These are phyloP conservation scores for Podospora fimiseda DNA, from an alignment of 495 filamentous ascomycete genomes.

Conservation along the genomic window DNA sequence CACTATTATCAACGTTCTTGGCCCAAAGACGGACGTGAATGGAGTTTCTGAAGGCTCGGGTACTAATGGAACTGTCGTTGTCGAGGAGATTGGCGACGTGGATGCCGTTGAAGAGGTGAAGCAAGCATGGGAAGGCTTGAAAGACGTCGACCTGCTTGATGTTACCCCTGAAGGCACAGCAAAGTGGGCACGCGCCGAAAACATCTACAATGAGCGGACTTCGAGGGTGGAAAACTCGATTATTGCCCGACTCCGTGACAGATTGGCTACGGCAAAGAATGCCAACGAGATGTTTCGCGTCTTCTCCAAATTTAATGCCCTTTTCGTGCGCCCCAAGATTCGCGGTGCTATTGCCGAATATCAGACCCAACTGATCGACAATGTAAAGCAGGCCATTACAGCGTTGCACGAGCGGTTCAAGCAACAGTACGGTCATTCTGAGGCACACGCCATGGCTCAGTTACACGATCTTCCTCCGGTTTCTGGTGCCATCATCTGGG, in stretches of 20 bases:
- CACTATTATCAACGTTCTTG: slow-evolving; percentile 91
- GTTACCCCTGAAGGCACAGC: slow-evolving; percentile 81
- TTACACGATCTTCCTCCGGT: slow-evolving; percentile 91
- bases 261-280: slow-evolving; percentile 87
- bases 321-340: slow-evolving; percentile 96
- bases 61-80: slow-evolving; percentile 58
- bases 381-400: slow-evolving; percentile 90
- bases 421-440: slow-evolving; percentile 95
- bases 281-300: slow-evolving; percentile 99
- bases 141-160: slow-evolving; percentile 91
- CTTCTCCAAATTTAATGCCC: slow-evolving; percentile 98
- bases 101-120: slow-evolving; percentile 96
- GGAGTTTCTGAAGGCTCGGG: slow-evolving; percentile 43
- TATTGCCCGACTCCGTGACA: slow-evolving; percentile 87
- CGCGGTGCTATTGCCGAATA: slow-evolving; percentile 96
- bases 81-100: slow-evolving; percentile 93
- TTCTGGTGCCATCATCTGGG: slow-evolving; percentile 95
- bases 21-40: slow-evolving; percentile 56
- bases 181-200: slow-evolving; percentile 86
- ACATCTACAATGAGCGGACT: slow-evolving; percentile 92
- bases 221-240: slow-evolving; percentile 97
- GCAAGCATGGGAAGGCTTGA: slow-evolving; percentile 86
- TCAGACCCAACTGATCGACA: slow-evolving; percentile 93
- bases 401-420: slow-evolving; percentile 94
- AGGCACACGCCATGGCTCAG: slow-evolving; percentile 96